Evolutionary conservation across 257 asterid species (phyloP).

Genomic region (Ophiorrhiza pumila): DNA sequence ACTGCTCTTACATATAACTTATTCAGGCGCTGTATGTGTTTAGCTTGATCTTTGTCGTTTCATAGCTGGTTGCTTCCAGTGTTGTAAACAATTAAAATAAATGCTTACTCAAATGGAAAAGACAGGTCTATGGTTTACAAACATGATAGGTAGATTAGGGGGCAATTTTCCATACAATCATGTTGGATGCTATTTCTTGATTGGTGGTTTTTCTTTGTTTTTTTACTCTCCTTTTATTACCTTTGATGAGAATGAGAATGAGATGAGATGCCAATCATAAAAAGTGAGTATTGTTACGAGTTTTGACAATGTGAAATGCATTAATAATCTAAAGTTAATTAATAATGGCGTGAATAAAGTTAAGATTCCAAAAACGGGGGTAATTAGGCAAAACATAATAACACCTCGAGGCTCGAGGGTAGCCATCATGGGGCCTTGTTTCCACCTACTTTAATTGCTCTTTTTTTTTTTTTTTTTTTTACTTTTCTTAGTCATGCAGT

Average conservation of each 20-base stretch:
- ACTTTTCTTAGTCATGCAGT: neutral
- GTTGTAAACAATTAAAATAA: neutral
- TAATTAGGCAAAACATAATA: conserved; percentile 40
- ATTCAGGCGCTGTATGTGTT: no score
- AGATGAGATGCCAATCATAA: conserved; percentile 4
- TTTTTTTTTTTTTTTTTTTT: conserved; percentile 6
- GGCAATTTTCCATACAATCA: neutral
- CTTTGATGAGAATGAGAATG: neutral
- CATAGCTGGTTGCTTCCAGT: conserved; percentile 9
- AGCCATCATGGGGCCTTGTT: conserved; percentile 46
- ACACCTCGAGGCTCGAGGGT: conserved; percentile 56
- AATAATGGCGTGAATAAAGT: no score
- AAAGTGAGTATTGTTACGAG: conserved; percentile 5
- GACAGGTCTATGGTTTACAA: conserved; percentile 8
- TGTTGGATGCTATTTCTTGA: neutral
- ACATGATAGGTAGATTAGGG: neutral
- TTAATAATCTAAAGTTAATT: neutral
- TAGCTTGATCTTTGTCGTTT: neutral
- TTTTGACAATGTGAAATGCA: no score
- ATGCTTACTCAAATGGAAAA: neutral
- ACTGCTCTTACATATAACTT: no score
- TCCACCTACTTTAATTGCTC: conserved; percentile 17
- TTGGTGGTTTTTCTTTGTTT: neutral
- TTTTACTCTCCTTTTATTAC: neutral
- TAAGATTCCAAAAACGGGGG: conserved; percentile 22